phyloP scores from a whole-genome alignment of 2,329 filamentous ascomycete genomes.

The Cytospora leucostoma region DNA sequence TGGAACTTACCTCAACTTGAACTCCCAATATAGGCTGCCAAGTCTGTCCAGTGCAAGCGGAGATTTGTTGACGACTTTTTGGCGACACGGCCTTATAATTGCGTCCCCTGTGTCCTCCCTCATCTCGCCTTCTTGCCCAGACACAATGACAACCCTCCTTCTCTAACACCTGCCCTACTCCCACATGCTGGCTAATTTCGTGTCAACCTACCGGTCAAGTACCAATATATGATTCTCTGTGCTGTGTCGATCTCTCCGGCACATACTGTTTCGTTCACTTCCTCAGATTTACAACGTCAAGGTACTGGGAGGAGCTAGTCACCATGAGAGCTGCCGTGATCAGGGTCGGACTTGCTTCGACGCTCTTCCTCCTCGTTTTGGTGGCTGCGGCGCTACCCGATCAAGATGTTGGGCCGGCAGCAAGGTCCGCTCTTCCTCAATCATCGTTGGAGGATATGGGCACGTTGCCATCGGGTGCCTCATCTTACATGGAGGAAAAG shows the following conservation, averaged over 20 bases:
- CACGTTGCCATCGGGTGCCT: not conserved
- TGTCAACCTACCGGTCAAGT: not conserved
- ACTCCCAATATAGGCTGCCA: not conserved
- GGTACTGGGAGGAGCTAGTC: not conserved
- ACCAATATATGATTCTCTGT: not conserved
- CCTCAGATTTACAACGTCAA: no score
- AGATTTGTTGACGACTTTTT: not conserved
- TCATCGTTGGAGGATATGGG: not conserved
- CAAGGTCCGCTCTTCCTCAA: not conserved
- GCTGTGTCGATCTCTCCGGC: not conserved
- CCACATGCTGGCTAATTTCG: not conserved
- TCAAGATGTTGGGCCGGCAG: not conserved
- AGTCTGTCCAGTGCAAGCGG: not conserved
- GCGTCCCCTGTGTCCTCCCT: not conserved
- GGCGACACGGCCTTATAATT: slow-evolving; percentile 2
- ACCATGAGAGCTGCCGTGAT: not conserved
- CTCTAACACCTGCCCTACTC: not conserved
- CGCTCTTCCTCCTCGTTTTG: not conserved
- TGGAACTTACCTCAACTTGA: not conserved
- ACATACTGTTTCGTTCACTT: not conserved
- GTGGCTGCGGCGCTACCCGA: not conserved
- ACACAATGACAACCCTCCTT: not conserved
- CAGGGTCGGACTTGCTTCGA: not conserved
- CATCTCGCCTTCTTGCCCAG: not conserved
- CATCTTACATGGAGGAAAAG: not conserved